Base-by-base conservation (phyloP, 140 eudicot genomes). In the Erigeron philadelphicus region DNA sequence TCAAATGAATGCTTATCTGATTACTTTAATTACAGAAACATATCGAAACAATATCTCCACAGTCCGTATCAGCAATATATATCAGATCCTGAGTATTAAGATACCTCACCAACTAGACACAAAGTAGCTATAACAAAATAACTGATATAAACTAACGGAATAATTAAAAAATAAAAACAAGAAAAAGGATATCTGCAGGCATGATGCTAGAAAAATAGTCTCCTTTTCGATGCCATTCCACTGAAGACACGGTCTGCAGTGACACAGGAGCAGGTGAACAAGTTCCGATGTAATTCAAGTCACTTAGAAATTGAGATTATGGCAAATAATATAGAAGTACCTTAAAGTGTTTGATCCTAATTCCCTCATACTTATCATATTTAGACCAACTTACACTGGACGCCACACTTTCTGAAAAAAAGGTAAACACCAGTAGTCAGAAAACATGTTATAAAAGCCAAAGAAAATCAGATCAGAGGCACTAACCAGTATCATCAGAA, bases 191-290 rank as follows among this genome's bases (percentile, higher is more conserved):
- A 94, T 89, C 99, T 75, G 86, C 68, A 16, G 95, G 99, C 95
- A 94, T 87, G 57, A 89, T 88, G 17, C 95, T 68, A 13, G 99
- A 89, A 70, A 94, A 85, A 81, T 94, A 94, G 83, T 94, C 99
- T 83, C 99, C 99, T 85, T 77, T 87, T 54, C 99, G 89, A 85
- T 94, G 99, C 99, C 97, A 94, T 79, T 94, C 96, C 47, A 89
- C 89, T 43, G 92, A 85, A 66, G 97, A 69, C 21, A 94, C 97
- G 12, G 85, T 82, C 99, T 93, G 95, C 78, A 82, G 59, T 31
- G 70, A 72, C 67, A 71, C 38, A 70, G 66, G 70, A 76, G 49
- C 9, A 57, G 25, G 52, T 38, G 11, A 67, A 67, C 3, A 67
- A 9, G 53, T 43, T 61, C 8, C n/a, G 21, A 46, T 18, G 17